Conservation (phyloP, 2,329 filamentous ascomycete species). For the Pseudogymnoascus sp. region DNA sequence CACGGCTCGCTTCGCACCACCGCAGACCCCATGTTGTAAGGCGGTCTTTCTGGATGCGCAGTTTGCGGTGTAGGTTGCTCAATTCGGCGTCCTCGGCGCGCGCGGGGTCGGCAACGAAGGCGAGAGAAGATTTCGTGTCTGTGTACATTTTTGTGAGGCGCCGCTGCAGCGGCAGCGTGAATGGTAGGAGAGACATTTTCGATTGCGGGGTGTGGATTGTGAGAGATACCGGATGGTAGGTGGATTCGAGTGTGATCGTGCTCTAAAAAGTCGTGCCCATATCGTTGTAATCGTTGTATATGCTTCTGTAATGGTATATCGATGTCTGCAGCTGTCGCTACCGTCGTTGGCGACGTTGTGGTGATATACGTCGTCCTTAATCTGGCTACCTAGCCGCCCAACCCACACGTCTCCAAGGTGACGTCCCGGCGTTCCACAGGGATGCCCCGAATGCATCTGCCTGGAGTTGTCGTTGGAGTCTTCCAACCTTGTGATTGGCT, state of each 20-base stretch:
- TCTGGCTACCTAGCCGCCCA: not conserved
- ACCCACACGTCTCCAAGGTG: not conserved
- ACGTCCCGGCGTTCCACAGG: not conserved
- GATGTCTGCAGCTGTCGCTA: not conserved
- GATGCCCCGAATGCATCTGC: not conserved
- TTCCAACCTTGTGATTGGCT: not conserved
- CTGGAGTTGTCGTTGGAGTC: not conserved
- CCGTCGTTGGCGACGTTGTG: not conserved
- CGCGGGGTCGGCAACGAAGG: slow-evolving; percentile 59
- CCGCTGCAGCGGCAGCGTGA: slow-evolving; percentile 43
- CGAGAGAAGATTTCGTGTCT: slow-evolving; percentile 70
- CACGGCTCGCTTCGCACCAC: slow-evolving; percentile 63
- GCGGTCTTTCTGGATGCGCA: slow-evolving; percentile 72
- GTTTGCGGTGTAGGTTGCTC: slow-evolving; percentile 63
- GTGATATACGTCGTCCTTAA: not conserved
- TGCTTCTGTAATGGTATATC: not conserved
- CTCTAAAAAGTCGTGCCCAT: slow-evolving; percentile 5
- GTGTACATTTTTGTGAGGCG: slow-evolving; percentile 67
- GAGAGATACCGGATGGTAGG: not conserved
- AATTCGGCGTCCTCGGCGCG: slow-evolving; percentile 61
- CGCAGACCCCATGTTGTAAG: slow-evolving; percentile 73
- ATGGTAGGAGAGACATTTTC: slow-evolving; percentile 5
- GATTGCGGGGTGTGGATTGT: not conserved
- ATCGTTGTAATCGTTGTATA: not conserved
- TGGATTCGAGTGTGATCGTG: not conserved